Conservation (phyloP, 2,329 filamentous ascomycete genomes). For the Penicillium sp. region DNA sequence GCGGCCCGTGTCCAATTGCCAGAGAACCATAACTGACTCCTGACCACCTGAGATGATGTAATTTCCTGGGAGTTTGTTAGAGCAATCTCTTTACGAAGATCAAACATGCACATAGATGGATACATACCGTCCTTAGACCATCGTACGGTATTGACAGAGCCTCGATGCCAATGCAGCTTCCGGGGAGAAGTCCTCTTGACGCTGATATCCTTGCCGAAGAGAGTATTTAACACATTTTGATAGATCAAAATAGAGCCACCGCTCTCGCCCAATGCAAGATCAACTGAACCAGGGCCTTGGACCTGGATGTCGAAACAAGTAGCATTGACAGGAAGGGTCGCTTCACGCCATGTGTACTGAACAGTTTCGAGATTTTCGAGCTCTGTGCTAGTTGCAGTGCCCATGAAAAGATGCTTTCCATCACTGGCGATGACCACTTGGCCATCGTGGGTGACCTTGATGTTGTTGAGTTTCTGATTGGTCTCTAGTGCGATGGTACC, state of each 20-base stretch:
- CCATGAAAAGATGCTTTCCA: constrained; percentile 56
- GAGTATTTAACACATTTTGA: constrained; percentile 59
- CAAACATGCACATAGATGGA: neutral
- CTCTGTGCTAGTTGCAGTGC: constrained; percentile 44
- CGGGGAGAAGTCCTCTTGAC: constrained; percentile 50
- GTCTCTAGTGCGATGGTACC: constrained; percentile 31
- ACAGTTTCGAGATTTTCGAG: constrained; percentile 38
- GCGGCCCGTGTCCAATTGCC: constrained; percentile 85
- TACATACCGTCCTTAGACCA: constrained; percentile 82
- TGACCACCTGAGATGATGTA: constrained; percentile 91
- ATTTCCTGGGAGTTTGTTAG: constrained; percentile 59
- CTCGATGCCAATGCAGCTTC: constrained; percentile 87
- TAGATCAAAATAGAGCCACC: constrained; percentile 79
- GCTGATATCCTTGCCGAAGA: constrained; percentile 27
- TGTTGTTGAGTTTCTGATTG: constrained; percentile 25
- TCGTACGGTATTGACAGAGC: constrained; percentile 75
- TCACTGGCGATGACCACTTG: constrained; percentile 40
- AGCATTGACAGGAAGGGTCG: constrained; percentile 58
- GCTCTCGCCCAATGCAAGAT: constrained; percentile 72
- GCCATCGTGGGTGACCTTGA: constrained; percentile 33
- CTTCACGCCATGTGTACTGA: constrained; percentile 53
- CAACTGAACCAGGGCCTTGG: constrained; percentile 53
- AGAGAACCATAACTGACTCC: constrained; percentile 84
- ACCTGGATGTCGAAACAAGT: constrained; percentile 64
- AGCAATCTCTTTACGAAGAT: constrained; percentile 3